Base-by-base conservation (phyloP, 495 filamentous ascomycete species). In the Sordaria brevicollis region DNA sequence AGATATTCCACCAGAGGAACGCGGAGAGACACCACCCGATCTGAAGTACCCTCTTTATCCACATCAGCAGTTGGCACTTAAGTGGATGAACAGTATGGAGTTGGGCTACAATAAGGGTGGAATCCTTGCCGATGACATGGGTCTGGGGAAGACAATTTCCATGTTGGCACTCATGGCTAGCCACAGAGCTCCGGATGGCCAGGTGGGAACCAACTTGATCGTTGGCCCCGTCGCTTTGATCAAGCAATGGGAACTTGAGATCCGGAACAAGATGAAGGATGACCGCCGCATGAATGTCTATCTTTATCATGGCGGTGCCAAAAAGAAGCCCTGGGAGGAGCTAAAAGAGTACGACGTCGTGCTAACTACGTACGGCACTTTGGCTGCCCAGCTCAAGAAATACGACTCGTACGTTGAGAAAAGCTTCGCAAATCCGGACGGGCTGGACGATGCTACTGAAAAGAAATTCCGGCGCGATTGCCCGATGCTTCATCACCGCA, bases 111-210 rank as follows among this genome's bases (percentile, higher is more conserved):
- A 91, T 70, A 92, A 90, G 73, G 93, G 93, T 39, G 93, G 93
- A 11, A 93, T 97, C 72, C 84, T 95, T 65, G 93, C 92, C 4
- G 92, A 96, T 76, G 93, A 94, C 66, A 99, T 99, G 95, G 95
- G 95, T 11, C 84, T 99, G 10, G 95, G 95, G 25, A 99, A 99
- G 81, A 99, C 95, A 2, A 91, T 99, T 65, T 91, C 94, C 72
- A 88, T 93, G 17, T 83, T 99, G 29, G 89, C 95, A 2, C 85
- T 99, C 36, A 91, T 99, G 71, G 84, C 94, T 1, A 86, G 88
- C n/a, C 84, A 88, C 33, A 88, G 86, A 15, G 89, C 92, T 0
- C 74, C 79, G 1, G 86, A 93, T 74, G 81, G 65, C 11, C 36
- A 72, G 70, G 79, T 79, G 74, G 76, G 77, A 72, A 94, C 95